These are phyloP conservation scores for Hapsidospora chrysogenum DNA, from an alignment of 495 filamentous ascomycete genomes.

Conservation along the genomic window DNA sequence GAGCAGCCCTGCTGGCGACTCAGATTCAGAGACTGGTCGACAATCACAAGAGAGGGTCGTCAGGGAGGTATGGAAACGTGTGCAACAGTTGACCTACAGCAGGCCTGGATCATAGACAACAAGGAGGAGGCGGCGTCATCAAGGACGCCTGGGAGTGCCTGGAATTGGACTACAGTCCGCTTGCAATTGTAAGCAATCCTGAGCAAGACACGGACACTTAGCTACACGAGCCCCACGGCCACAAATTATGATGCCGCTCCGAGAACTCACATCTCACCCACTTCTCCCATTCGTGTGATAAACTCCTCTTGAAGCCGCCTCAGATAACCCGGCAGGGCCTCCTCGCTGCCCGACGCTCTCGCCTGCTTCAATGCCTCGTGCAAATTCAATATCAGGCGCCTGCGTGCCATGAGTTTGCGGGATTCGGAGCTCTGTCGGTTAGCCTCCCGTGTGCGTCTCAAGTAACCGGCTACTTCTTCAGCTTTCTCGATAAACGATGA, in stretches of 20 bases:
- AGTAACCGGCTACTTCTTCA: constrained; percentile 38
- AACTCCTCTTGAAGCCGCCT: constrained; percentile 63
- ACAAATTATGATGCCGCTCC: background rate
- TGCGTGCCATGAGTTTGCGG: constrained; percentile 38
- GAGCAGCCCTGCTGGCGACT: too few species aligned
- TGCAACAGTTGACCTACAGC: constrained; percentile 40
- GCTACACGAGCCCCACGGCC: background rate
- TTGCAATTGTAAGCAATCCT: background rate
- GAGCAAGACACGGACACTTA: background rate
- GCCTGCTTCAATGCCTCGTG: constrained; percentile 63
- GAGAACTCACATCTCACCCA: background rate
- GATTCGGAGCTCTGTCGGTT: constrained; percentile 38
- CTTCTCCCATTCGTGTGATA: constrained; percentile 39
- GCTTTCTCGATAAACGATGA: constrained; percentile 48
- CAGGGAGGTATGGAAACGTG: constrained; percentile 50
- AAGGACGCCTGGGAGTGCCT: background rate
- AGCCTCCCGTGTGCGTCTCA: constrained; percentile 34
- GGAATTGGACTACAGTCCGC: background rate
- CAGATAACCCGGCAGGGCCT: constrained; percentile 46
- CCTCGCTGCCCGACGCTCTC: constrained; percentile 41
- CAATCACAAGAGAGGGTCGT: constrained; percentile 48
- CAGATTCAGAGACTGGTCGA: constrained; percentile 45
- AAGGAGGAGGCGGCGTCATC: background rate
- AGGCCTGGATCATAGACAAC: constrained; percentile 32
- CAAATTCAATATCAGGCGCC: constrained; percentile 58